Evolutionary conservation across 306 rosid genomes (phyloP), one percentile per base, ranked within the genome.

Genomic region (Corylus heterophylla): DNA sequence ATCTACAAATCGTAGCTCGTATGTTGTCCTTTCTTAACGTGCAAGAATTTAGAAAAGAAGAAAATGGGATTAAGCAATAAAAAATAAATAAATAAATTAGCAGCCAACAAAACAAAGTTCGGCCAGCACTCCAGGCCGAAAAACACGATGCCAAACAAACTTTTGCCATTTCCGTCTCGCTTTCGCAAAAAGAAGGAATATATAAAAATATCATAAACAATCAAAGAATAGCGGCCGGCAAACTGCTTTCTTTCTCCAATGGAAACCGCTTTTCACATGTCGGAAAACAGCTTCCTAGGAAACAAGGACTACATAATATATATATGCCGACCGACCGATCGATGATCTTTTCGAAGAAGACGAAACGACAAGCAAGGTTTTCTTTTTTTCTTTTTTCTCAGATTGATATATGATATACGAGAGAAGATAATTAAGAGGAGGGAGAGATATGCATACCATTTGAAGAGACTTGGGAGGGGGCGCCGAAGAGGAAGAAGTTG

Each of bases 251-350:
- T 72, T 72, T 71, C 16, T 12, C 52, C 69, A 6, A 48, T 8
- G 31, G 22, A 83, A 75, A 63, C 86, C 74, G 66, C 79, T 54
- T 54, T 14, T 35, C 18, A 2, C 31, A 31, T 55, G 76, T 61
- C 75, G 78, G 83, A 64, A 71, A 79, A 83, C 77, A 51, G 70
- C 74, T 45, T 20, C 7, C 10, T 67, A 17, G 25, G 49, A 67
- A 67, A 67, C 50, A 31, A 31, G 2, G 35, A 31, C 35, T 31
- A 31, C 2, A 31, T 3, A 1, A 31, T 0, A 2, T 31, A 31
- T 31, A 2, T 31, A 31, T 2, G 2, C 2, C 35, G 35, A 22
- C 35, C 35, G 35, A 31, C 2, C 3, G 35, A 31, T 9, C 49
- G 10, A 45, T 45, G 49, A 45, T 9, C 10, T 45, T 9, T 45